Evolutionary conservation across 2,329 filamentous ascomycete genomes (phyloP), one percentile per base, ranked within the genome.

Genomic region (Didymellaceae sp.): DNA sequence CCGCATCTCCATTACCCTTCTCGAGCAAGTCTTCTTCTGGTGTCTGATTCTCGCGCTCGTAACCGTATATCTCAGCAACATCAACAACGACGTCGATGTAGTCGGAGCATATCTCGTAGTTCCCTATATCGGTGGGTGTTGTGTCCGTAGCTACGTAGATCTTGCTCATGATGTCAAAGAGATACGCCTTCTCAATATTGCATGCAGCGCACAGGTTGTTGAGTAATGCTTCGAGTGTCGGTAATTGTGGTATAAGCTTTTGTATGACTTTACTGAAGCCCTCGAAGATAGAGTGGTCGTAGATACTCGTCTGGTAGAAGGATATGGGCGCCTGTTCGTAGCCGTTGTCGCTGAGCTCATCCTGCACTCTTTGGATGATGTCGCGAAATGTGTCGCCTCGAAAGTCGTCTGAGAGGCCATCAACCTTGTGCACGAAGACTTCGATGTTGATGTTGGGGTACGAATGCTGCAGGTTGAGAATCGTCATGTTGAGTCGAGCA

Each of bases 41-140:
- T 21, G 30, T 44, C 7, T 44, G 43, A 13, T 66, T 58, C 4
- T 62, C 56, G 25, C 82, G 75, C 57, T 82, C 79, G 82, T 82
- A 97, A 35, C 92, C 93, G 69, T 97, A 99, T 30, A 99, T 88
- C 70, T 97, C 93, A 21, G 91, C 94, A 45, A 97, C 89, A 71
- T 99, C 94, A 51, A 97, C 93, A 55, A 99, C 96, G 54, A 97
- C 91, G 72, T 99, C 94, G 62, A 99, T 97, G 71, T 96, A 97
- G 71, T 99, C 94, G 40, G 91, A 96, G 77, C 94, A 99, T 68
- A 97, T 96, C 77, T 97, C 94, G 73, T 99, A 99, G 71, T 90
- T 93, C 32, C 90, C 89, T 82, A 97, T 94, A 68, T 97, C 93
- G 24, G 93, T 90, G 0, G 93, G 93, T 30, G 90, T 88, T 22